Evolutionary conservation across 176 grass and related monocot species (phyloP).

Genomic region (Chrysopogon serrulatus): DNA sequence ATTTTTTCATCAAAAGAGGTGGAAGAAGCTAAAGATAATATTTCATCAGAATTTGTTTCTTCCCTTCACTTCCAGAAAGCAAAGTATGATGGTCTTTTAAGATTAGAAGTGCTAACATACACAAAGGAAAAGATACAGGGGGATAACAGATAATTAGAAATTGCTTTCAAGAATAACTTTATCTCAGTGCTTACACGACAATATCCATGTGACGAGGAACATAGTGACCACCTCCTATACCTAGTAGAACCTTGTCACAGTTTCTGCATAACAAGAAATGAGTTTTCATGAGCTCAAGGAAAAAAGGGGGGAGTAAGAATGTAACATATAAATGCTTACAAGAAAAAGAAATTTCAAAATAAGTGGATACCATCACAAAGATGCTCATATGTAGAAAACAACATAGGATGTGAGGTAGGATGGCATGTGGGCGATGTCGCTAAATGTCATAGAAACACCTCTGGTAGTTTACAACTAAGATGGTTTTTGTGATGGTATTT

Average conservation of each 20-base stretch:
- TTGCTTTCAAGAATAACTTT: constrained; percentile 3
- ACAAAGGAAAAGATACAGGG: background rate
- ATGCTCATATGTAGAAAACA: background rate
- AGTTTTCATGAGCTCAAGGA: background rate
- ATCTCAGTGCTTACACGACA: constrained; percentile 44
- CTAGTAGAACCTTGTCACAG: constrained; percentile 73
- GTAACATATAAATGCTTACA: background rate
- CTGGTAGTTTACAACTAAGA: background rate
- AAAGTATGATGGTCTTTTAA: background rate
- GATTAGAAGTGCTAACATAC: background rate
- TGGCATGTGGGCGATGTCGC: background rate
- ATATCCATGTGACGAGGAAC: constrained; percentile 92
- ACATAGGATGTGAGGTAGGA: background rate
- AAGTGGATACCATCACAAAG: background rate
- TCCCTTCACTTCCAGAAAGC: background rate
- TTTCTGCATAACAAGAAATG: constrained; percentile 42
- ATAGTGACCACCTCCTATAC: constrained; percentile 94
- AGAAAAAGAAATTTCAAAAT: background rate
- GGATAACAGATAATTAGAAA: background rate
- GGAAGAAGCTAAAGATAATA: background rate
- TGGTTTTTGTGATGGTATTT: background rate
- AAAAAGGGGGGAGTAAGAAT: background rate
- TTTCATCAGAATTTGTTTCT: background rate
- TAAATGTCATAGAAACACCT: background rate
- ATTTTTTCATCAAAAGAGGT: background rate